A percentile compares a stretch with the other conserved stretches of the same genome.
phyloP scores from a whole-genome alignment of 371 early-diverging fungal species.

The Phascolomyces articulosus region DNA sequence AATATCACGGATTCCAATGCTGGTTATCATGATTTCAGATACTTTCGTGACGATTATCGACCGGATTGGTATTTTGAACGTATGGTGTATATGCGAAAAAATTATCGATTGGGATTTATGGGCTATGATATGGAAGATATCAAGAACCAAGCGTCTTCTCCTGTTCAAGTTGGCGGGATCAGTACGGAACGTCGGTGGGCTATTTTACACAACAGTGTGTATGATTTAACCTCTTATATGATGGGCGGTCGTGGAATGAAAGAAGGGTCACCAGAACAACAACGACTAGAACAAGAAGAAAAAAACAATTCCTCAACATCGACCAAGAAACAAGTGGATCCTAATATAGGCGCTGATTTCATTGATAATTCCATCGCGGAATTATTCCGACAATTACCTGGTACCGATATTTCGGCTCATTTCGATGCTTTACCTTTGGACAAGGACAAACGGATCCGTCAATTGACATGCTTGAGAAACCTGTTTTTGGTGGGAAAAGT shows the following conservation, averaged over 20 bases:
- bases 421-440: conserved; percentile 57
- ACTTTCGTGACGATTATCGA: conserved; percentile 29
- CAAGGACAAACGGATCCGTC: conserved; percentile 36
- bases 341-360: conserved; percentile 43
- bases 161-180: conserved; percentile 44
- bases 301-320: too few species aligned
- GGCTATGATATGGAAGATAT: conserved; percentile 40
- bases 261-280: conserved; percentile 19
- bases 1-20: conserved; percentile 49
- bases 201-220: conserved; percentile 43
- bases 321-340: conserved; percentile 50
- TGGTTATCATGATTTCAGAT: conserved; percentile 28
- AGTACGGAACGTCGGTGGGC: conserved; percentile 49
- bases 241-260: conserved; percentile 41
- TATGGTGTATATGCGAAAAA: conserved; percentile 31
- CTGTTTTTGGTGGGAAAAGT: conserved; percentile 88
- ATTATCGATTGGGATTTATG: conserved; percentile 38
- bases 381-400: conserved; percentile 65
- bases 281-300: conserved; percentile 5
- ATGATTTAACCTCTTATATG: conserved; percentile 49
- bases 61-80: conserved; percentile 40
- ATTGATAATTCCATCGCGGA: conserved; percentile 65
- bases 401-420: conserved; percentile 69
- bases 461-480: conserved; percentile 75
- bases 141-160: conserved; percentile 26